Percentiles rank a stretch among this genome's conserved stretches.
Conservation (phyloP, 1,284 basidiomycete genomes). For the Heterobasidion parviporum region DNA sequence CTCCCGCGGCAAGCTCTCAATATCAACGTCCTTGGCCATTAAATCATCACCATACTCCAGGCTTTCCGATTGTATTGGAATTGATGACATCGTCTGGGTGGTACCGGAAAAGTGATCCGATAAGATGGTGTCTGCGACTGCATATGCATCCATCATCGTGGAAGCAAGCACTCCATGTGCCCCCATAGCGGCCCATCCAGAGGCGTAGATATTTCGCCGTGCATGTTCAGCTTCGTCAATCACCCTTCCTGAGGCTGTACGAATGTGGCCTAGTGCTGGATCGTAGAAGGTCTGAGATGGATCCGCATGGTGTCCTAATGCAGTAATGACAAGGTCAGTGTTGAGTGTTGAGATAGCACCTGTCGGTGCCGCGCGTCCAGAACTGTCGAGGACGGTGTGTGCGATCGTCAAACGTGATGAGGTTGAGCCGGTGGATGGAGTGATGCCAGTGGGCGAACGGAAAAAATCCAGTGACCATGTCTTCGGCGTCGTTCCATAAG, state of each 20-base stretch:
- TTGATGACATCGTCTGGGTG: background rate
- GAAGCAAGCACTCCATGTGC: conserved; percentile 89
- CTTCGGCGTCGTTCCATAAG: conserved; percentile 41
- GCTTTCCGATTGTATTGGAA: conserved; percentile 8
- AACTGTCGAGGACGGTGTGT: conserved; percentile 51
- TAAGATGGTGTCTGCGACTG: conserved; percentile 65
- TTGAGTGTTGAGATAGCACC: conserved; percentile 41
- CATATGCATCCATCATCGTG: conserved; percentile 92
- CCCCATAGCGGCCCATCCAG: conserved; percentile 91
- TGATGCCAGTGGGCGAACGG: conserved; percentile 55
- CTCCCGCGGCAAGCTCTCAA: conserved; percentile 32
- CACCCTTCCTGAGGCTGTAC: conserved; percentile 45
- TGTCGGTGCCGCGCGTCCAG: conserved; percentile 51
- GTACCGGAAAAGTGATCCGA: conserved; percentile 35
- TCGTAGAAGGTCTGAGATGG: conserved; percentile 48
- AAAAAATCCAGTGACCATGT: conserved; percentile 82
- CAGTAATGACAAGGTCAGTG: conserved; percentile 82
- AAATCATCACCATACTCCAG: background rate
- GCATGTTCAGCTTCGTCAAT: conserved; percentile 31
- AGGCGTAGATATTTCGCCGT: conserved; percentile 73
- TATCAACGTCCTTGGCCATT: conserved; percentile 12
- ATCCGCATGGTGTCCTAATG: conserved; percentile 81
- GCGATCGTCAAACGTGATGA: conserved; percentile 37
- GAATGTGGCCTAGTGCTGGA: conserved; percentile 42
- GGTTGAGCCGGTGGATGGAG: conserved; percentile 16